Conservation (phyloP, 2,329 filamentous ascomycete species). For the Epichloe amarillans region DNA sequence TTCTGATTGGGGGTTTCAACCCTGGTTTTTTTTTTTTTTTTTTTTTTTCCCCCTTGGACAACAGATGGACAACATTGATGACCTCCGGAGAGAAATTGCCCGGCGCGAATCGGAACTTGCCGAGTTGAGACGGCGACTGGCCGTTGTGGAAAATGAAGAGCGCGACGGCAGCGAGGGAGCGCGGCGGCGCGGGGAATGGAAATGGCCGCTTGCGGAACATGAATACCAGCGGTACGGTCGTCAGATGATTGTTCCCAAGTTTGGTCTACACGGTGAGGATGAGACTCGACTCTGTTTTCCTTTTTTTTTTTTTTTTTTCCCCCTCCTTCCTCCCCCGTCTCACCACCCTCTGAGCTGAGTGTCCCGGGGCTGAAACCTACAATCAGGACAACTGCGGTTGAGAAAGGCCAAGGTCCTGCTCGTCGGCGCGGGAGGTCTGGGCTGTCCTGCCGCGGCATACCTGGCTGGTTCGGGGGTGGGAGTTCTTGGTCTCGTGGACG, state of each 20-base stretch:
- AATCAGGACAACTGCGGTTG: constrained; percentile 62
- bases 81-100: constrained; percentile 33
- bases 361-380: neutral
- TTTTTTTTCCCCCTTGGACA: too few species aligned
- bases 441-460: constrained; percentile 87
- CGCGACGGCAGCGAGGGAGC: constrained; percentile 2
- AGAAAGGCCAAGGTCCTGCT: constrained; percentile 61
- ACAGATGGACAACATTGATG: constrained; percentile 26
- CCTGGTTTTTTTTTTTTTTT: neutral
- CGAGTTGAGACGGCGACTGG: constrained; percentile 31
- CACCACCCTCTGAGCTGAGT: neutral
- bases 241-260: constrained; percentile 75
- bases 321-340: neutral
- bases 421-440: constrained; percentile 77
- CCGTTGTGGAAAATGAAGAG: constrained; percentile 21
- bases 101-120: constrained; percentile 34
- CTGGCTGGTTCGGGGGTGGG: constrained; percentile 81
- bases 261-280: constrained; percentile 57
- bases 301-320: neutral
- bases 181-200: constrained; percentile 19
- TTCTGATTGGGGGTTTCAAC: neutral
- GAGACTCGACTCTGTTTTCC: neutral
- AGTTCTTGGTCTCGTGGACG: constrained; percentile 72
- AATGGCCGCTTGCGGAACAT: constrained; percentile 55
- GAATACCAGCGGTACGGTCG: constrained; percentile 83